A percentile compares a stretch with the other conserved stretches of the same genome.
Conservation (phyloP, 768 basidiomycete species). For the Phaeotremella fagi region DNA sequence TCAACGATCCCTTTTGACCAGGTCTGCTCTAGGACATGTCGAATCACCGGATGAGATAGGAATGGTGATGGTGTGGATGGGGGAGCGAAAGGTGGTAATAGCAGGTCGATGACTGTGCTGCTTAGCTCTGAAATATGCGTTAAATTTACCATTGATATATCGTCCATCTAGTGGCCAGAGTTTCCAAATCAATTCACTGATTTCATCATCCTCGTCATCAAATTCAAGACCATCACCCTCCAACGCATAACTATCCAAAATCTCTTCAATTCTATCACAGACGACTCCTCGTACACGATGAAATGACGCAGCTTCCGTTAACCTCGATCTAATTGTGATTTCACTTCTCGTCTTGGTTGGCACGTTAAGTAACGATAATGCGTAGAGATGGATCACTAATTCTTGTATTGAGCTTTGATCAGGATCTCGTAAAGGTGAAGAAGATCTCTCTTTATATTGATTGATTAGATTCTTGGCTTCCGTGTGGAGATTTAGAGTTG, state of each 20-base stretch:
- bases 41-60: conserved; percentile 16
- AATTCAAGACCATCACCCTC: neutral
- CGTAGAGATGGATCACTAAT: conserved; percentile 15
- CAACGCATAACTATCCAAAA: conserved; percentile 10
- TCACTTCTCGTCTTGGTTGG: neutral
- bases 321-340: neutral
- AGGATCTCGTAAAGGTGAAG: neutral
- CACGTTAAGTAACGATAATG: conserved; percentile 4
- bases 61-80: conserved; percentile 11
- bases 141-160: neutral
- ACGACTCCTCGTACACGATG: neutral
- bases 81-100: conserved; percentile 12
- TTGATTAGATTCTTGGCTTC: neutral
- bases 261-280: conserved; percentile 14
- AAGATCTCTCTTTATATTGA: neutral
- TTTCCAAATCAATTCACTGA: conserved; percentile 12
- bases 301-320: neutral
- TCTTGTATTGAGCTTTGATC: neutral
- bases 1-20: conserved; percentile 11
- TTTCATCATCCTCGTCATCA: conserved; percentile 8
- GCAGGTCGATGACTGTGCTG: conserved; percentile 11
- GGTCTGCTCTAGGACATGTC: conserved; percentile 7
- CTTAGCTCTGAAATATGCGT: neutral
- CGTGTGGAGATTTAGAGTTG: neutral
- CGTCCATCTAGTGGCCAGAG: conserved; percentile 5